These are phyloP conservation scores for Aspergillus clavatus DNA, from an alignment of 2,329 filamentous ascomycete genomes.

Conservation along the genomic window DNA sequence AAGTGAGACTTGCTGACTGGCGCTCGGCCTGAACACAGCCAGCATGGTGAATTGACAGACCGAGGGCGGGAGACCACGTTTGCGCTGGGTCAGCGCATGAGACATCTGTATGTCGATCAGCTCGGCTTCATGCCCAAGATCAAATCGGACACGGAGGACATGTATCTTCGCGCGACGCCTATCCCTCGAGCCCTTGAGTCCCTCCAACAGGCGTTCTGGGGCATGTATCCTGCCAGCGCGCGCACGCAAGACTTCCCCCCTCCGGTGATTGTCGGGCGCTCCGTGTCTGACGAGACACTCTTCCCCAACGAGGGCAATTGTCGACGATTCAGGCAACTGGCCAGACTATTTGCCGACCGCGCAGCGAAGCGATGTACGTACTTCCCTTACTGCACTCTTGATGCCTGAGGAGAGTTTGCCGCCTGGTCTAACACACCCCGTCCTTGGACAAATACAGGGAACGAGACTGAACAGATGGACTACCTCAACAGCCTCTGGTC, in stretches of 20 bases:
- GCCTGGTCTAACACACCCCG: too few species aligned
- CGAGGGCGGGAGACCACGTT: slow-evolving; percentile 67
- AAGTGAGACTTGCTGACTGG: slow-evolving; percentile 17
- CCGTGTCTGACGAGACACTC: slow-evolving; percentile 67
- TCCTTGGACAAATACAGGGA: slow-evolving; percentile 48
- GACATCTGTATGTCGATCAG: slow-evolving; percentile 69
- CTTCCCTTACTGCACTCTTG: neutral
- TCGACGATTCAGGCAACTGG: slow-evolving; percentile 64
- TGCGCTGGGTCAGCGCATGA: slow-evolving; percentile 62
- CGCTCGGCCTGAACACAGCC: slow-evolving; percentile 28
- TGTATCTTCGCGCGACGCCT: slow-evolving; percentile 71
- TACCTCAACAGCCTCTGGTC: slow-evolving; percentile 73
- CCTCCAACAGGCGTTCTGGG: slow-evolving; percentile 68
- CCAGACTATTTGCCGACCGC: slow-evolving; percentile 65
- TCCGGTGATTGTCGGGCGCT: slow-evolving; percentile 62
- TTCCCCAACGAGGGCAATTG: slow-evolving; percentile 75
- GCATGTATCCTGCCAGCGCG: slow-evolving; percentile 62
- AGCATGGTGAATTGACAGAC: slow-evolving; percentile 66
- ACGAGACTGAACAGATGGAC: slow-evolving; percentile 71
- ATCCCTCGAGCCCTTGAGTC: slow-evolving; percentile 73
- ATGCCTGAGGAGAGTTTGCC: neutral
- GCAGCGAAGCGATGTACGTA: slow-evolving; percentile 60
- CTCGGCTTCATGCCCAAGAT: slow-evolving; percentile 63
- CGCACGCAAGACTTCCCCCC: slow-evolving; percentile 52
- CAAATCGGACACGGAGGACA: slow-evolving; percentile 52